Conservation (phyloP, 495 filamentous ascomycete genomes). For the Talaromyces trachyspermus region DNA sequence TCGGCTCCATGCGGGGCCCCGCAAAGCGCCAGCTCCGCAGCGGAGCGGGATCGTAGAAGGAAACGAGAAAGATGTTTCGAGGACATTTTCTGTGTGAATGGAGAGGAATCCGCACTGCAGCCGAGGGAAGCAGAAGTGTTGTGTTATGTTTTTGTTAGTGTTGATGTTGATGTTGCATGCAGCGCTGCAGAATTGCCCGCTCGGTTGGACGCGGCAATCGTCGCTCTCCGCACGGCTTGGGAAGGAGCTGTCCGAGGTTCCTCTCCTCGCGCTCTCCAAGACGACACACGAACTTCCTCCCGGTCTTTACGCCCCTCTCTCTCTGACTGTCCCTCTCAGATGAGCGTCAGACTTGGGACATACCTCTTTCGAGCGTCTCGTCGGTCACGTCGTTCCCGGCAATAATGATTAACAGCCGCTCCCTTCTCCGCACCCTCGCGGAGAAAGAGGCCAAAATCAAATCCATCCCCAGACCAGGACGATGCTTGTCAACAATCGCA, state of each 20-base stretch:
- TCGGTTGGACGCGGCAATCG: constrained; percentile 36
- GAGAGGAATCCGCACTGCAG: too few species aligned
- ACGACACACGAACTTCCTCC: too few species aligned
- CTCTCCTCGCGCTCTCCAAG: too few species aligned
- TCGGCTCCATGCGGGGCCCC: constrained; percentile 25
- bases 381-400: background rate
- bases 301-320: too few species aligned
- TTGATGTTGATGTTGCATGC: constrained; percentile 8
- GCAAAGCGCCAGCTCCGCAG: constrained; percentile 11
- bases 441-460: too few species aligned
- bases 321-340: too few species aligned
- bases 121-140: background rate
- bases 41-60: constrained; percentile 26
- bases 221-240: constrained; percentile 21
- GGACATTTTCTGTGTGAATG: constrained; percentile 21
- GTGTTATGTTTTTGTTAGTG: background rate
- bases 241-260: too few species aligned
- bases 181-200: constrained; percentile 3
- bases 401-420: constrained; percentile 4
- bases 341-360: too few species aligned
- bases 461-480: constrained; percentile 1
- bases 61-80: constrained; percentile 18
- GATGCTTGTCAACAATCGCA: constrained; percentile 1
- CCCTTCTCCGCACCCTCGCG: constrained; percentile 30
- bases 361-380: too few species aligned